Evolutionary conservation across 2,329 filamentous ascomycete species (phyloP), one percentile per base, ranked within the genome.

Genomic region (Magnaporthiopsis incrustans): DNA sequence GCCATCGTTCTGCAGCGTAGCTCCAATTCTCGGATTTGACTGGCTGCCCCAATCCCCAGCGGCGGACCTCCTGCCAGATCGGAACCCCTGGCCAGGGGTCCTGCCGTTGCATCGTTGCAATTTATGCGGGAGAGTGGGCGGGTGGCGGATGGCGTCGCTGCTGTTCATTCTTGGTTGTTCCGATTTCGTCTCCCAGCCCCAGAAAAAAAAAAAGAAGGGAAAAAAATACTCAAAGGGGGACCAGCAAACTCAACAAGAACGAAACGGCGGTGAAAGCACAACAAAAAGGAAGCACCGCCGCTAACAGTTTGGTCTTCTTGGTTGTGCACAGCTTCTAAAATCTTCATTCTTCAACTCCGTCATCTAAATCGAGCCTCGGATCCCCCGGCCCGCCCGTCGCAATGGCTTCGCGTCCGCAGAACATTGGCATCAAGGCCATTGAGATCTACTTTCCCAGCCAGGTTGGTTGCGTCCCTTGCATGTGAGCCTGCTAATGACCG

Each of bases 341-440:
- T 18, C 18, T 53, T 22, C n/a, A 53, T 53, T 10, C 22, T 6
- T 53, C 44, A 53, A 53, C 44, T 53, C 44, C 22, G 44, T 18
- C 44, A 53, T 11, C 44, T n/a, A 8, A 53, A 14, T n/a, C 18
- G 44, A 53, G 44, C 44, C 22, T 11, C 44, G 44, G 44, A 53
- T 53, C 44, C 3, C 3, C n/a, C 38, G 30, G 15, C 27, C 59
- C 22, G 59, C 53, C 50, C 32, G 11, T 50, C 72, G 80, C 67
- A 65, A 93, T 92, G 89, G 84, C 89, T 74, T 76, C 87, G 71
- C 88, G 89, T 79, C 89, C 91, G 69, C 87, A 92, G 78, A 94
- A 94, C 80, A 89, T 95, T 78, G 91, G 91, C 84, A 92, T 95
- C 76, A 94, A 95, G 82, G 91, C 90, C 89, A 91, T 95, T 78